phyloP scores from a whole-genome alignment of 176 grass and related monocot species.

The Oryza glaberrima region DNA sequence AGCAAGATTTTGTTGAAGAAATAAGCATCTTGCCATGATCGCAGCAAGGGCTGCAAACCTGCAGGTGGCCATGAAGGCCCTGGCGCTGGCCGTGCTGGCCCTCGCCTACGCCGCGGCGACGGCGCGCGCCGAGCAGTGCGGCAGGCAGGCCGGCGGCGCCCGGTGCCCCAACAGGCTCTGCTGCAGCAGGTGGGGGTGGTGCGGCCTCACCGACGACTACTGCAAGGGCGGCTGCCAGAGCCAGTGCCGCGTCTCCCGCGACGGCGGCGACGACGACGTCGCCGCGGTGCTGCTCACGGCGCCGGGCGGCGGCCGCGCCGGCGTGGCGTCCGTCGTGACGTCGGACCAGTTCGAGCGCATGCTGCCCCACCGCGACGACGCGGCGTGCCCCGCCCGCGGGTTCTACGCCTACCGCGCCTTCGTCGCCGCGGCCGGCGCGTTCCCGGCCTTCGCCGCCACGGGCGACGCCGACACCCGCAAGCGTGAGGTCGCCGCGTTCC shows the following conservation, averaged over 20 bases:
- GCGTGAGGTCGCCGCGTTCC: not conserved
- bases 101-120: slow-evolving; percentile 11
- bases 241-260: not conserved
- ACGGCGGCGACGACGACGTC: not conserved
- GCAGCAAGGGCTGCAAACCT: not conserved
- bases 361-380: slow-evolving; percentile 45
- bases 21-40: not conserved
- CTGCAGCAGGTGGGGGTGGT: not conserved
- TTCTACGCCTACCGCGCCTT: slow-evolving; percentile 45
- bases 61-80: not conserved
- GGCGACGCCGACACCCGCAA: not conserved
- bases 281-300: not conserved
- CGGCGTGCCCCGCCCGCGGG: slow-evolving; percentile 16
- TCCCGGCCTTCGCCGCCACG: not conserved
- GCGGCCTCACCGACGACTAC: slow-evolving; percentile 23
- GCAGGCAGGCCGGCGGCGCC: not conserved
- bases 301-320: not conserved
- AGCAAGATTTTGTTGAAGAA: not conserved
- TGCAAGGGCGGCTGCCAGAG: slow-evolving; percentile 18
- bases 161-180: not conserved
- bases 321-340: slow-evolving; percentile 39
- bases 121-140: not conserved
- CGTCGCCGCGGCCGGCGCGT: not conserved
- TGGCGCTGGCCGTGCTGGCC: not conserved
- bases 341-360: slow-evolving; percentile 38